Conservation (phyloP, 2,329 filamentous ascomycete species). For the Hysterium pulicare region DNA sequence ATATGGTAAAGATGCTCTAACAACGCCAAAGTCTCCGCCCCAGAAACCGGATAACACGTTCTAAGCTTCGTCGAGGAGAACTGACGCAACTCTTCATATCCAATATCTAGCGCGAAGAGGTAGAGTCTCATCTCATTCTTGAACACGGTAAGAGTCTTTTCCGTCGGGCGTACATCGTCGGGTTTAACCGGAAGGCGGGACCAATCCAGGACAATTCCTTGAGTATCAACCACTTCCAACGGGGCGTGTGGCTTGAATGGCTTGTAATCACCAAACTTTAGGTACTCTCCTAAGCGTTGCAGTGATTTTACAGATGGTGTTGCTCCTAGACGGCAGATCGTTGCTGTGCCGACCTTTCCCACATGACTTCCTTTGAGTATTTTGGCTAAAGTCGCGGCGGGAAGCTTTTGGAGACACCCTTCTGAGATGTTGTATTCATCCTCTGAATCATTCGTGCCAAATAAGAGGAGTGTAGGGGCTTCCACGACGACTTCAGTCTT, state of each 20-base stretch:
- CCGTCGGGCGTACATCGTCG: not conserved
- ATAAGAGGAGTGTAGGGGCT: not conserved
- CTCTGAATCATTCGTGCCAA: not conserved
- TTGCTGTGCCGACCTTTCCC: not conserved
- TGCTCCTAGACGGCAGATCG: not conserved
- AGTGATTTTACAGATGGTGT: constrained; percentile 1
- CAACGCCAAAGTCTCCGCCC: not conserved
- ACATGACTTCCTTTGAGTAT: not conserved
- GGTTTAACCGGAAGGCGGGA: not conserved
- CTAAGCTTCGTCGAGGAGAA: constrained; percentile 2
- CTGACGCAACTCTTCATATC: not conserved
- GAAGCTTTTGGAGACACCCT: not conserved
- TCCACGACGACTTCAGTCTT: too few relatives aligned
- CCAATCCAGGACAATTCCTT: constrained; percentile 1
- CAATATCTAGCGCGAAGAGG: not conserved
- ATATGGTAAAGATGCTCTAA: not conserved
- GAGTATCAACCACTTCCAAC: not conserved
- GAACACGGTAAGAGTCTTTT: not conserved
- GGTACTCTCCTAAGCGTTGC: not conserved
- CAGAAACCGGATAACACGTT: constrained; percentile 2
- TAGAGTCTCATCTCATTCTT: not conserved
- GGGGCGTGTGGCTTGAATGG: not conserved
- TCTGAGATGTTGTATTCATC: not conserved
- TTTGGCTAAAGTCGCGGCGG: not conserved
- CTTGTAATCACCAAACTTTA: not conserved